These are phyloP conservation scores for Scheffersomyces quercinus DNA, from an alignment of 1,139 yeast species.

Conservation along the genomic window DNA sequence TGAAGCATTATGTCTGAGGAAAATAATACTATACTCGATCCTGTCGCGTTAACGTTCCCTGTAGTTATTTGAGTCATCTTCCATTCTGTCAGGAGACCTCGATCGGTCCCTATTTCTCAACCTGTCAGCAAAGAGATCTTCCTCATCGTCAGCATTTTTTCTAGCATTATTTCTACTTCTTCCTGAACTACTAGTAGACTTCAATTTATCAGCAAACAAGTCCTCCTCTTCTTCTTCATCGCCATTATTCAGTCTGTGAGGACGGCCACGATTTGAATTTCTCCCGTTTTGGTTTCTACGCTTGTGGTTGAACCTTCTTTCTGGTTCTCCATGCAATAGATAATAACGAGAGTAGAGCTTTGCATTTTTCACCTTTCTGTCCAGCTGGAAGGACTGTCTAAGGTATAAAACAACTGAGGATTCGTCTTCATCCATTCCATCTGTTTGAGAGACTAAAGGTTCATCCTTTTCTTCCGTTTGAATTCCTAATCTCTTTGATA, in stretches of 20 bases:
- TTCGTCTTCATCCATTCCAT: conserved; percentile 44
- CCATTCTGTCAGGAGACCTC: conserved; percentile 17
- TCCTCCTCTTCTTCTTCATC: conserved; percentile 33
- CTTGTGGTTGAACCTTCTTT: conserved; percentile 26
- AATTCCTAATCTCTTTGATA: conserved; percentile 33
- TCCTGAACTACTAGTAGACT: background rate
- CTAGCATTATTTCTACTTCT: background rate
- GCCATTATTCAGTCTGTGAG: conserved; percentile 20
- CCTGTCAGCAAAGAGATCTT: conserved; percentile 8
- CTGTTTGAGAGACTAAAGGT: conserved; percentile 17
- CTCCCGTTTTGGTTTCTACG: conserved; percentile 10
- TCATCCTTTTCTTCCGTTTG: conserved; percentile 10
- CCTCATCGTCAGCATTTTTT: background rate
- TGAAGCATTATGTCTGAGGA: no score
- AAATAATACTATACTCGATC: background rate
- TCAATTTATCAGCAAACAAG: conserved; percentile 36
- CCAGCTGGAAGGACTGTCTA: conserved; percentile 55
- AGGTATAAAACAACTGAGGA: conserved; percentile 41
- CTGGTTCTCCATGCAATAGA: conserved; percentile 74
- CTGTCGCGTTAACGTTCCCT: background rate
- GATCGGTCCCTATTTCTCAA: conserved; percentile 15
- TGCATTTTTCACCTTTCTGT: conserved; percentile 61
- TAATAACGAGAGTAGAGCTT: conserved; percentile 65
- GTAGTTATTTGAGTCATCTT: background rate
- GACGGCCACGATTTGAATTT: conserved; percentile 4